phyloP scores from a whole-genome alignment of 345 rosid genomes.

The Euclidium syriacum region DNA sequence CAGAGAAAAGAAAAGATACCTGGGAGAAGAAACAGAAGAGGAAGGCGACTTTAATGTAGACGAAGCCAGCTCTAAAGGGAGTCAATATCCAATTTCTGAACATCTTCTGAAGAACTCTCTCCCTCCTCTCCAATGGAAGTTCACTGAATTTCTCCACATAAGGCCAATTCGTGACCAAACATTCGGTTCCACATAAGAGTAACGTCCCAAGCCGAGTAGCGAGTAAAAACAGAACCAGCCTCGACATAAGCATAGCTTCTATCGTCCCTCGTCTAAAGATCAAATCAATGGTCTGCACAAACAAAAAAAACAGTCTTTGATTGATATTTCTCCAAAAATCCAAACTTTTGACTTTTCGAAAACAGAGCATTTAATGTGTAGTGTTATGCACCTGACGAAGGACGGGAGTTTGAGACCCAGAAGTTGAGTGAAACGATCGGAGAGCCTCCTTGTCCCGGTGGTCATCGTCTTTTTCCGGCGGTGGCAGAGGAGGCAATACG shows the following conservation, averaged over 20 bases:
- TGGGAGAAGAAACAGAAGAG: slow-evolving; percentile 47
- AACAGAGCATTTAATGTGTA: neutral
- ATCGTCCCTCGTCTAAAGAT: slow-evolving; percentile 15
- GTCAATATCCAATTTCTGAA: slow-evolving; percentile 39
- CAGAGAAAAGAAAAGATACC: slow-evolving; percentile 34
- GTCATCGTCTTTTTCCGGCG: slow-evolving; percentile 10
- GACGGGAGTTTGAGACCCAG: slow-evolving; percentile 38
- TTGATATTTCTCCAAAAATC: neutral
- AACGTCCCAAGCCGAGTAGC: slow-evolving; percentile 69
- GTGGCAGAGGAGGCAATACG: slow-evolving; percentile 43
- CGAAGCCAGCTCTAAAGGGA: slow-evolving; percentile 46
- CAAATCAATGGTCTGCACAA: slow-evolving; percentile 25
- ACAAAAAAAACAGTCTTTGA: neutral
- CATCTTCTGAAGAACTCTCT: slow-evolving; percentile 52
- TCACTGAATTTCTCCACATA: slow-evolving; percentile 40
- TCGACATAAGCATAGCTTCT: slow-evolving; percentile 27
- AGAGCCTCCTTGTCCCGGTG: slow-evolving; percentile 22
- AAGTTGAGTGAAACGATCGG: slow-evolving; percentile 41
- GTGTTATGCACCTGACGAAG: slow-evolving; percentile 21
- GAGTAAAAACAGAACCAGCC: slow-evolving; percentile 42
- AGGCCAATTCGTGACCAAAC: slow-evolving; percentile 47
- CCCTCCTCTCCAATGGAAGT: slow-evolving; percentile 52
- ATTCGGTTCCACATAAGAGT: slow-evolving; percentile 55
- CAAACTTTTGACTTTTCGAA: neutral
- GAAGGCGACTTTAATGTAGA: slow-evolving; percentile 37